Base-by-base conservation (phyloP, 345 rosid species). In the Cardamine resedifolia region DNA sequence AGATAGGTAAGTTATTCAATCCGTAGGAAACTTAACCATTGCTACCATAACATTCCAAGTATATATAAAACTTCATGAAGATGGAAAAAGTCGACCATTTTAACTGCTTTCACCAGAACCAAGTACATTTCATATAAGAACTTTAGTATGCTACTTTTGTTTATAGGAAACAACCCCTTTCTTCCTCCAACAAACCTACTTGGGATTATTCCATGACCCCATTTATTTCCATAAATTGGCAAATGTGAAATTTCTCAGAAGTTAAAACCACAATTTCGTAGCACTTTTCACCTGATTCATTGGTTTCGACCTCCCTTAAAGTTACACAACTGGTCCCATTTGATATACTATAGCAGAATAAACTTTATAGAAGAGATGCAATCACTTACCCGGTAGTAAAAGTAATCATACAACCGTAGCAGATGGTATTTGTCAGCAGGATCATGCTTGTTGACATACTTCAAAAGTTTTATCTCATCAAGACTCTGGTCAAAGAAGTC, bases 401-500 rank as follows among this genome's bases (percentile, higher is more conserved):
- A 92, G 81, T 92, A 96, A 83, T 96, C 99, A 77, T 92, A 96
- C 82, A 96, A 82, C 71, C 99, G 89, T 78, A 96, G 92, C 78
- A 96, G 71, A 81, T 96, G 99, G 86, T 87, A 87, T 83, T 86
- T 92, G 88, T 96, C 98, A 21, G 75, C 96, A 71, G 97, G 99
- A 83, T 96, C 99, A 73, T 92, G 97, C 89, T 92, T 96, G 85
- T 96, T 96, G 73, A 90, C 90, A 80, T 87, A 87, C 87, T 96
- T 96, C 76, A 96, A 90, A 76, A 96, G 98, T 82, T 96, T 96
- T 70, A 96, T 96, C 83, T 96, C 98, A 56, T 92, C 99, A 79
- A 96, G 97, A 80, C 99, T 92, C 84, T 96, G 99, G 81, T 96
- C 98, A 72, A 96, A 96, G 76, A 96, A 96, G 77, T 96, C 99